Percentiles rank a stretch among this genome's conserved stretches.
These are phyloP conservation scores for Sugiyamaella pinicola DNA, from an alignment of 1,139 yeast species.

Conservation along the genomic window DNA sequence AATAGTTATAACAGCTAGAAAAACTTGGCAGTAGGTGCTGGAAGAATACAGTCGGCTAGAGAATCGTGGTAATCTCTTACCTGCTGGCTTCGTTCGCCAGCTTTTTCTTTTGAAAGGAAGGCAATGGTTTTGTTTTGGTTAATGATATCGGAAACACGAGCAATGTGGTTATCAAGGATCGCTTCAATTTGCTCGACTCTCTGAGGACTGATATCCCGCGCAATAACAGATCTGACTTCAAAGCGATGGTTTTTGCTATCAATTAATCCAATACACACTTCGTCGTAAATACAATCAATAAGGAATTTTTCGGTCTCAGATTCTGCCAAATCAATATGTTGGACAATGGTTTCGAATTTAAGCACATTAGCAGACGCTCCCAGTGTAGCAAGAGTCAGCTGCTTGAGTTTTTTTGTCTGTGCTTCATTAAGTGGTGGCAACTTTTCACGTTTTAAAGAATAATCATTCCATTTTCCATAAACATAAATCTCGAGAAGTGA, in stretches of 20 bases:
- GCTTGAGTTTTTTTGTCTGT: constrained; percentile 29
- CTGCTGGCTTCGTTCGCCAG: constrained; percentile 5
- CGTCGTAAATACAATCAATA: constrained; percentile 34
- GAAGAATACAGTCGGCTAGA: not conserved
- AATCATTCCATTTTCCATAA: constrained; percentile 31
- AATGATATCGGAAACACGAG: constrained; percentile 1
- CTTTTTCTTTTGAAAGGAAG: constrained; percentile 7
- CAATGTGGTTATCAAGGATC: constrained; percentile 19
- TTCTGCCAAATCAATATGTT: constrained; percentile 21
- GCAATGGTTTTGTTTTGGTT: constrained; percentile 1
- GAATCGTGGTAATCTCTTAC: constrained; percentile 5
- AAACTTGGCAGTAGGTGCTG: not conserved
- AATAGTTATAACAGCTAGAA: too few species aligned
- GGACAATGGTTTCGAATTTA: constrained; percentile 24
- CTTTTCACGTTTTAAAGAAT: constrained; percentile 1
- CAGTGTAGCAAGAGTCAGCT: constrained; percentile 29
- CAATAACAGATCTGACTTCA: constrained; percentile 29
- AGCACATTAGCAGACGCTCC: constrained; percentile 25
- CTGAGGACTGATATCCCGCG: constrained; percentile 30
- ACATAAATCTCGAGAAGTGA: constrained; percentile 29
- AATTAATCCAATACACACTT: constrained; percentile 33
- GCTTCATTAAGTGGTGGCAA: constrained; percentile 22
- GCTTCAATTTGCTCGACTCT: constrained; percentile 28
- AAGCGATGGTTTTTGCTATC: constrained; percentile 32
- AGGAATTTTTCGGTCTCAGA: constrained; percentile 33